These are phyloP conservation scores for Cadophora sp. DNA, from an alignment of 2,329 filamentous ascomycete genomes.

Conservation along the genomic window DNA sequence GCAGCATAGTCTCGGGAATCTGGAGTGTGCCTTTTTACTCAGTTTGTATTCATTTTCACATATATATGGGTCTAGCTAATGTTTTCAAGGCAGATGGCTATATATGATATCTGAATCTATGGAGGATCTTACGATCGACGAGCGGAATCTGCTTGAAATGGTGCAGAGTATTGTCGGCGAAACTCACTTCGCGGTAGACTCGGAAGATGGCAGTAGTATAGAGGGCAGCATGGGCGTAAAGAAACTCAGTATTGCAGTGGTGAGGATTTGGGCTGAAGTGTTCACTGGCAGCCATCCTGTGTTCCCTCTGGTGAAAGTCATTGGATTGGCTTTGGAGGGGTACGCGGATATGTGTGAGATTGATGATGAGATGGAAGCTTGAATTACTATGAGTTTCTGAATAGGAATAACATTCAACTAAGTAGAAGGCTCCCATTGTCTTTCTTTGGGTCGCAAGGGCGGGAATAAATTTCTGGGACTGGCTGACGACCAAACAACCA, in stretches of 20 bases:
- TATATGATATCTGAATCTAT: slow-evolving; percentile 15
- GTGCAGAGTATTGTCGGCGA: slow-evolving; percentile 65
- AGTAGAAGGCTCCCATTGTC: background rate
- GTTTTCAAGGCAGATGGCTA: slow-evolving; percentile 19
- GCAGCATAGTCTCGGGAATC: slow-evolving; percentile 66
- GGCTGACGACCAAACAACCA: background rate
- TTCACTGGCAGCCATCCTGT: slow-evolving; percentile 68
- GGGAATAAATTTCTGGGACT: background rate
- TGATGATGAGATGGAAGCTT: slow-evolving; percentile 8
- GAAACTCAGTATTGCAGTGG: slow-evolving; percentile 62
- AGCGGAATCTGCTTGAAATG: slow-evolving; percentile 61
- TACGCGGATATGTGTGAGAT: slow-evolving; percentile 18
- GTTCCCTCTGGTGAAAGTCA: slow-evolving; percentile 64
- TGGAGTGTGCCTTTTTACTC: slow-evolving; percentile 65
- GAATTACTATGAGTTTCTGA: background rate
- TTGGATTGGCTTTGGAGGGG: slow-evolving; percentile 58
- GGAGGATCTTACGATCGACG: slow-evolving; percentile 57
- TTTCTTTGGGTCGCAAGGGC: background rate
- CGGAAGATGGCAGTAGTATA: slow-evolving; percentile 47
- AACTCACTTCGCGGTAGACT: slow-evolving; percentile 66
- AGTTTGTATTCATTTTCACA: slow-evolving; percentile 52
- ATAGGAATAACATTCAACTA: background rate
- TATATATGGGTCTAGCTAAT: background rate
- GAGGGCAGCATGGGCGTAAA: slow-evolving; percentile 49
- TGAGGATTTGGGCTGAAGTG: slow-evolving; percentile 66